Evolutionary conservation across 148 eudicot species (phyloP).

Genomic region (Rhododendron williamsianum): DNA sequence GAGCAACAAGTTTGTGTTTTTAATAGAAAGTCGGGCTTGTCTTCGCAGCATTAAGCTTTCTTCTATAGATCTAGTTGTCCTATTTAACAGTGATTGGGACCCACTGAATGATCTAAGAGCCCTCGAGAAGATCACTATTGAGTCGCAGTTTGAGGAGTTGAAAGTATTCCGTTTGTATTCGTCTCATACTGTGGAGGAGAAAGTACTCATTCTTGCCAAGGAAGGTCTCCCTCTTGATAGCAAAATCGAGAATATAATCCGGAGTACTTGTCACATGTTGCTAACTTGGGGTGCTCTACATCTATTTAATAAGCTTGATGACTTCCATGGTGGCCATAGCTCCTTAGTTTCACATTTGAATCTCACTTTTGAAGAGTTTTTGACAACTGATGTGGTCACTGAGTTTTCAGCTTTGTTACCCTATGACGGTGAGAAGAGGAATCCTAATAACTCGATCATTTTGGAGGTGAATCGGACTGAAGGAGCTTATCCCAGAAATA

Average conservation of each 20-base stretch:
- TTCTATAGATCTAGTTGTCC: slow-evolving; percentile 45
- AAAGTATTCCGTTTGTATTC: slow-evolving; percentile 68
- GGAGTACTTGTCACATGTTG: slow-evolving; percentile 43
- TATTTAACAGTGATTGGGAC: slow-evolving; percentile 72
- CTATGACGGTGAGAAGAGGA: slow-evolving; percentile 12
- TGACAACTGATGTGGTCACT: slow-evolving; percentile 37
- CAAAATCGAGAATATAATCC: slow-evolving; percentile 24
- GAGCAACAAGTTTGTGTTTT: slow-evolving; percentile 37
- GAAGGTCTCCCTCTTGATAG: slow-evolving; percentile 40
- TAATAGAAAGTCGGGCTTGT: slow-evolving; percentile 70
- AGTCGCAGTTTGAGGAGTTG: slow-evolving; percentile 48
- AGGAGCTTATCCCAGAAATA: slow-evolving; percentile 21
- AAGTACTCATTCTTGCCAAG: slow-evolving; percentile 56
- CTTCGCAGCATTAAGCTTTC: slow-evolving; percentile 43
- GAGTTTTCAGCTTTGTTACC: slow-evolving; percentile 44
- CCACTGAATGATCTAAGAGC: slow-evolving; percentile 64
- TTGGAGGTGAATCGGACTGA: slow-evolving; percentile 19
- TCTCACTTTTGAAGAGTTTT: slow-evolving; percentile 24
- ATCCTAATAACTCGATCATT: slow-evolving; percentile 1
- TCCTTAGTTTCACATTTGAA: slow-evolving; percentile 12
- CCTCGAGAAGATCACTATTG: slow-evolving; percentile 50
- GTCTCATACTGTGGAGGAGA: slow-evolving; percentile 65
- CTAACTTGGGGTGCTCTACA: slow-evolving; percentile 70
- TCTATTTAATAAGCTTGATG: slow-evolving; percentile 53
- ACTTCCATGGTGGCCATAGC: slow-evolving; percentile 27